A percentile compares a stretch with the other conserved stretches of the same genome.
Evolutionary conservation across 768 basidiomycete species (phyloP).

Genomic region (Auricularia sp.): DNA sequence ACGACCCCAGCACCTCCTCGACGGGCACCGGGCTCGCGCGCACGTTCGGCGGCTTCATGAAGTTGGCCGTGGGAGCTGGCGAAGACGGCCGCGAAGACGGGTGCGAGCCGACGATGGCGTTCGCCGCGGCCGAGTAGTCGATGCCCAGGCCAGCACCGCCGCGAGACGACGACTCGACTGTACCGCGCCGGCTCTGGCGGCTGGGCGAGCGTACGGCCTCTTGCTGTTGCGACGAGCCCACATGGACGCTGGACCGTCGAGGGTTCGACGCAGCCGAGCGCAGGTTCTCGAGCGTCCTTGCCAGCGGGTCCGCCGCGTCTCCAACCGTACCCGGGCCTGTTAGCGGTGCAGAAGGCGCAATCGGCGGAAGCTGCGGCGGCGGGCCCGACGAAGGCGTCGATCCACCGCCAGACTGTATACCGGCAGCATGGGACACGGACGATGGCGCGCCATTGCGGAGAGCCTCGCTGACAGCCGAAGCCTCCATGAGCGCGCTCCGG

Average conservation of each 20-base stretch:
- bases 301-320: conserved; percentile 31
- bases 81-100: conserved; percentile 68
- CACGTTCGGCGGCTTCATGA: conserved; percentile 56
- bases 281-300: conserved; percentile 27
- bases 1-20: conserved; percentile 63
- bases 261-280: conserved; percentile 20
- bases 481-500: neutral
- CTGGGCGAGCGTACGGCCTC: conserved; percentile 9
- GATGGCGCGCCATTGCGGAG: too few species aligned
- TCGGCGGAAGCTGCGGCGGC: neutral
- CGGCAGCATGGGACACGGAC: too few species aligned
- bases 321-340: conserved; percentile 11
- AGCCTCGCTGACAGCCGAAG: too few species aligned
- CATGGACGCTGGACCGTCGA: conserved; percentile 19
- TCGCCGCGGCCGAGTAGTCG: conserved; percentile 69
- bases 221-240: conserved; percentile 20
- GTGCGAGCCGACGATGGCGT: conserved; percentile 68
- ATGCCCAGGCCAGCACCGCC: conserved; percentile 19
- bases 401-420: neutral
- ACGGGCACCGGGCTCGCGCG: conserved; percentile 40
- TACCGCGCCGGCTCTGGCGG: conserved; percentile 8
- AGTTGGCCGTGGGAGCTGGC: conserved; percentile 63
- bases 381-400: neutral
- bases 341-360: conserved; percentile 2
- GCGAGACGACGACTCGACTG: conserved; percentile 12